phyloP scores from a whole-genome alignment of 495 filamentous ascomycete species.

The Aspergillus incahuasiensis region DNA sequence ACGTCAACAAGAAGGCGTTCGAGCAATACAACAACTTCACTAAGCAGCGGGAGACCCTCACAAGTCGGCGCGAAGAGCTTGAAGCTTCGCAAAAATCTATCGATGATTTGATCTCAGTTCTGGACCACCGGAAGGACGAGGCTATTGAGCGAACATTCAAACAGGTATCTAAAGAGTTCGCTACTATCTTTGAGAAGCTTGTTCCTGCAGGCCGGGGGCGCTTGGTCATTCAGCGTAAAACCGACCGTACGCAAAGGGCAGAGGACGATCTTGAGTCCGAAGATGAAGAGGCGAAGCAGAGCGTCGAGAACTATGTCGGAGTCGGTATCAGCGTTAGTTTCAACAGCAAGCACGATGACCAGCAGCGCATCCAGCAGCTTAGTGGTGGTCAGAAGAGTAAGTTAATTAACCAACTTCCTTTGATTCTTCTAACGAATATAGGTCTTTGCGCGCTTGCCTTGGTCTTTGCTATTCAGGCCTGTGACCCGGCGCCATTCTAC shows the following conservation, averaged over 20 bases:
- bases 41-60: conserved; percentile 77
- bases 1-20: conserved; percentile 99
- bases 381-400: conserved; percentile 96
- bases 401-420: conserved; percentile 14
- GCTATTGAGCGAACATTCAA: conserved; percentile 96
- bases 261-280: conserved; percentile 67
- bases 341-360: conserved; percentile 96
- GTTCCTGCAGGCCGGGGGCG: conserved; percentile 90
- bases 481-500: conserved; percentile 96
- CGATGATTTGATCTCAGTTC: conserved; percentile 81
- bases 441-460: conserved; percentile 92
- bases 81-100: conserved; percentile 79
- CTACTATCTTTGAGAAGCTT: conserved; percentile 86
- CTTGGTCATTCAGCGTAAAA: conserved; percentile 88
- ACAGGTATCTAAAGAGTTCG: conserved; percentile 90
- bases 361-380: conserved; percentile 95
- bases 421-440: conserved; percentile 32
- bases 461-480: conserved; percentile 97
- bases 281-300: conserved; percentile 50
- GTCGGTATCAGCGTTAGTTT: conserved; percentile 98
- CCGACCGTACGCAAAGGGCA: conserved; percentile 59
- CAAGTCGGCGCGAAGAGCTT: conserved; percentile 76
- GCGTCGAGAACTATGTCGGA: conserved; percentile 93
- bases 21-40: conserved; percentile 99
- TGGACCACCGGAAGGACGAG: conserved; percentile 92